A percentile compares a stretch with the other conserved stretches of the same genome.
Conservation (phyloP, 257 asterid genomes). For the Cynanchum wilfordii region DNA sequence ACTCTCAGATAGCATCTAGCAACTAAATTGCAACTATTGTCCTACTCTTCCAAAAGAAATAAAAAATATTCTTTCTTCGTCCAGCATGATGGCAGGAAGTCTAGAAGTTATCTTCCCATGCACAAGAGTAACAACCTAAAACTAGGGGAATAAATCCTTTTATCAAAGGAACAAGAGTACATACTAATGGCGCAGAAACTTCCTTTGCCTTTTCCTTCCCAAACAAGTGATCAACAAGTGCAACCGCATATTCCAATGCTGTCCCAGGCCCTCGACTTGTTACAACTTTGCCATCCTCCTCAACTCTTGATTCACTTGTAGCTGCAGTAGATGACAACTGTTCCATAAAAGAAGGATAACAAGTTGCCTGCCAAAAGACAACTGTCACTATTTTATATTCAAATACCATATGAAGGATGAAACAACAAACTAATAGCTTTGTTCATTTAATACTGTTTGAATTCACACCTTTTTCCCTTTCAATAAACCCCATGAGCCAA, state of each 20-base stretch:
- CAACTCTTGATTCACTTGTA: constrained; percentile 81
- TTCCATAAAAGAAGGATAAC: constrained; percentile 88
- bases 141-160: not conserved
- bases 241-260: constrained; percentile 74
- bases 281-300: constrained; percentile 74
- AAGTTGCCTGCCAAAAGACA: constrained; percentile 63
- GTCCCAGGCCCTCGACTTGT: constrained; percentile 99
- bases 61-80: not conserved
- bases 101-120: not conserved
- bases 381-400: constrained; percentile 9
- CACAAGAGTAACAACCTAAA: not conserved
- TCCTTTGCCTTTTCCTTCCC: constrained; percentile 84
- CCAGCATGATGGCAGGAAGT: not conserved
- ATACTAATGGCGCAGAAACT: constrained; percentile 80
- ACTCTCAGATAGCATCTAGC: not conserved
- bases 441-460: not conserved
- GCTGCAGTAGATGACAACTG: constrained; percentile 56
- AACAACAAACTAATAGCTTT: not conserved
- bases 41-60: not conserved
- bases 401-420: not conserved
- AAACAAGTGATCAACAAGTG: constrained; percentile 66
- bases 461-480: constrained; percentile 67
- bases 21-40: too few species aligned
- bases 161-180: not conserved
- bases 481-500: constrained; percentile 88